Percentiles rank a stretch among this genome's conserved stretches.
phyloP scores from a whole-genome alignment of 805 yeast genomes.

The Diddensiella transvaalensis region DNA sequence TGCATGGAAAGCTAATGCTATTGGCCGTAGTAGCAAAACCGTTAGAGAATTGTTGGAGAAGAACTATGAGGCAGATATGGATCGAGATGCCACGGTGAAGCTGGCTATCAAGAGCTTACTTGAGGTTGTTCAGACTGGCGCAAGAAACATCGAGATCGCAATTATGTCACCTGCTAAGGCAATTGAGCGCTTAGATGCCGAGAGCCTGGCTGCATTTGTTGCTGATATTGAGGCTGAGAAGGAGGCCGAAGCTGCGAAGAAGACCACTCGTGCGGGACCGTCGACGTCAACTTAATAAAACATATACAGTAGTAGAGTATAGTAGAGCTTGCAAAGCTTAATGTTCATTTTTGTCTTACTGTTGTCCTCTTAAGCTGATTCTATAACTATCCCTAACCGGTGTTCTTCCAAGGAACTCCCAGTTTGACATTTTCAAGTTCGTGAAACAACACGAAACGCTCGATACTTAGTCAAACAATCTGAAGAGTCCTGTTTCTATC shows the following conservation, averaged over 20 bases:
- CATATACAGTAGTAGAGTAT: too few species aligned
- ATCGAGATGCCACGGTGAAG: constrained; percentile 66
- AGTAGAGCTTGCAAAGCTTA: too few species aligned
- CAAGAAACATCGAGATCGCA: constrained; percentile 90
- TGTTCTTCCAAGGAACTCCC: too few species aligned
- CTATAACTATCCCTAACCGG: too few species aligned
- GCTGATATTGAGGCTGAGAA: constrained; percentile 84
- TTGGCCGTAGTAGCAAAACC: constrained; percentile 91
- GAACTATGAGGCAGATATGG: constrained; percentile 62
- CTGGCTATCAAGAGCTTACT: constrained; percentile 81
- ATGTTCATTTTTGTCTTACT: too few species aligned
- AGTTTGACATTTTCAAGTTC: too few species aligned
- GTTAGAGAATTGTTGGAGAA: constrained; percentile 94
- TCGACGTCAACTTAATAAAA: neutral
- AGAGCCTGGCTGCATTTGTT: constrained; percentile 70
- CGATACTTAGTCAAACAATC: too few species aligned
- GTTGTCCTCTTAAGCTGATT: too few species aligned
- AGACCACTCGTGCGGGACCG: constrained; percentile 37
- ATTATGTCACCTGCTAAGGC: constrained; percentile 69
- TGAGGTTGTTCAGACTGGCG: constrained; percentile 98
- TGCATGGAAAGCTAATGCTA: constrained; percentile 97
- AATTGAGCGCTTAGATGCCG: constrained; percentile 57
- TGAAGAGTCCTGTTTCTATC: too few species aligned
- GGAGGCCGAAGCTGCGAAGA: constrained; percentile 75
- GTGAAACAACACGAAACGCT: too few species aligned